A percentile compares a stretch with the other conserved stretches of the same genome.
phyloP scores from a whole-genome alignment of 2,329 filamentous ascomycete genomes.

The Pestalotiopsis sp. region DNA sequence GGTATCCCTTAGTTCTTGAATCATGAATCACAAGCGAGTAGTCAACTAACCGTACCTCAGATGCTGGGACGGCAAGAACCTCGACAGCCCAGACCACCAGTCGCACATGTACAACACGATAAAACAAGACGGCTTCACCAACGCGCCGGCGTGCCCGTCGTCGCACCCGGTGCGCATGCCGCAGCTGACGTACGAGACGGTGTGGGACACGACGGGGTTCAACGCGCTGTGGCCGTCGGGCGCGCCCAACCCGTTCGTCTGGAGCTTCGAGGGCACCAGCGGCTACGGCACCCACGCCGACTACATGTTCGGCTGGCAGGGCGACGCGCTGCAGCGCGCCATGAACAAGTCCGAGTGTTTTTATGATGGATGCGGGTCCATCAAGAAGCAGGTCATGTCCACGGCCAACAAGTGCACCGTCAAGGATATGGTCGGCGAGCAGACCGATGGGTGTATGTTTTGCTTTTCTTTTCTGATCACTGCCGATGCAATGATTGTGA shows the following conservation, averaged over 20 bases:
- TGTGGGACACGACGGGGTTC: constrained; percentile 38
- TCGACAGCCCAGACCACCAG: constrained; percentile 34
- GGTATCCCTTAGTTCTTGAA: neutral
- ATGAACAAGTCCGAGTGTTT: constrained; percentile 37
- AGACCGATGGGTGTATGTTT: constrained; percentile 33
- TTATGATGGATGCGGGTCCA: constrained; percentile 34
- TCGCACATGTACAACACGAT: constrained; percentile 21
- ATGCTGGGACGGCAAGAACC: constrained; percentile 35
- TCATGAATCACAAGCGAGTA: neutral
- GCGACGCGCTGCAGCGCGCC: constrained; percentile 36
- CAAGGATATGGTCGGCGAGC: constrained; percentile 29
- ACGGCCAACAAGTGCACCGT: constrained; percentile 32
- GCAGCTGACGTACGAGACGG: constrained; percentile 42
- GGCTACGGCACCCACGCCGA: constrained; percentile 39
- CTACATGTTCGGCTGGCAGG: constrained; percentile 41
- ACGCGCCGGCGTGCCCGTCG: constrained; percentile 27
- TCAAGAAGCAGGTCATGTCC: constrained; percentile 33
- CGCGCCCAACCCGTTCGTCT: constrained; percentile 32
- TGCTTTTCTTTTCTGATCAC: neutral
- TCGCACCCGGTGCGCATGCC: constrained; percentile 34
- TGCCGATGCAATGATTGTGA: constrained; percentile 13
- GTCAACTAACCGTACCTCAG: neutral
- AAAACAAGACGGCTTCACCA: constrained; percentile 31
- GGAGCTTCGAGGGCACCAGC: constrained; percentile 33
- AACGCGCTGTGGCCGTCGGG: constrained; percentile 37